A percentile compares a stretch with the other conserved stretches of the same genome.
These are phyloP conservation scores for Aphanomyces invadans DNA, from an alignment of 352 stramenopile genomes.

Conservation along the genomic window DNA sequence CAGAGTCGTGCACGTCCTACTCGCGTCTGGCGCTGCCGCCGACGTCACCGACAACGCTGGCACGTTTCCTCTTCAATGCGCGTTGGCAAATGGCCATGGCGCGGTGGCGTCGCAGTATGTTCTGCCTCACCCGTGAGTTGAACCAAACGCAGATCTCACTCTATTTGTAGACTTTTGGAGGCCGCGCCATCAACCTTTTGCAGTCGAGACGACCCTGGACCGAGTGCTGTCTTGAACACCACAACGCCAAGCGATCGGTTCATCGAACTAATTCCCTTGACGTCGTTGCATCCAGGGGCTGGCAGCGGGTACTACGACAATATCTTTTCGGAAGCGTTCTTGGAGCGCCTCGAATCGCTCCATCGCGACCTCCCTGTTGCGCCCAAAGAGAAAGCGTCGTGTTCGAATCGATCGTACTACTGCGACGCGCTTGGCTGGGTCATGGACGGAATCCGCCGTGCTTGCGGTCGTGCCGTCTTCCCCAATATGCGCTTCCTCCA, in stretches of 20 bases:
- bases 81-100: not conserved
- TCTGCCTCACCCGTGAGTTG: not conserved
- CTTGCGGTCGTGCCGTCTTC: constrained; percentile 6
- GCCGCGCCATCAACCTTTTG: no score
- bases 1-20: not conserved
- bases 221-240: no score
- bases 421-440: constrained; percentile 18
- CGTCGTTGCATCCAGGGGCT: constrained; percentile 19
- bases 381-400: constrained; percentile 22
- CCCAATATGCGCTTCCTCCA: constrained; percentile 25
- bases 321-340: constrained; percentile 21
- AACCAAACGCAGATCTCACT: not conserved
- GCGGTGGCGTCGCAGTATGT: not conserved
- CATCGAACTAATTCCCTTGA: constrained; percentile 14
- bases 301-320: constrained; percentile 22
- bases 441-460: not conserved
- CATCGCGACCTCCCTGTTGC: constrained; percentile 14
- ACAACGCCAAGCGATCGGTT: not conserved
- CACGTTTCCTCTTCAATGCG: not conserved
- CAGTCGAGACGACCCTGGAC: no score
- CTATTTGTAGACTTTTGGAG: not conserved
- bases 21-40: constrained; percentile 2
- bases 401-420: constrained; percentile 23
- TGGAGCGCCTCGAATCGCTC: constrained; percentile 8
- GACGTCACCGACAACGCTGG: constrained; percentile 6